A percentile compares a stretch with the other conserved stretches of the same genome.
phyloP scores from a whole-genome alignment of 805 yeast species.

The Peterozyma toletana region DNA sequence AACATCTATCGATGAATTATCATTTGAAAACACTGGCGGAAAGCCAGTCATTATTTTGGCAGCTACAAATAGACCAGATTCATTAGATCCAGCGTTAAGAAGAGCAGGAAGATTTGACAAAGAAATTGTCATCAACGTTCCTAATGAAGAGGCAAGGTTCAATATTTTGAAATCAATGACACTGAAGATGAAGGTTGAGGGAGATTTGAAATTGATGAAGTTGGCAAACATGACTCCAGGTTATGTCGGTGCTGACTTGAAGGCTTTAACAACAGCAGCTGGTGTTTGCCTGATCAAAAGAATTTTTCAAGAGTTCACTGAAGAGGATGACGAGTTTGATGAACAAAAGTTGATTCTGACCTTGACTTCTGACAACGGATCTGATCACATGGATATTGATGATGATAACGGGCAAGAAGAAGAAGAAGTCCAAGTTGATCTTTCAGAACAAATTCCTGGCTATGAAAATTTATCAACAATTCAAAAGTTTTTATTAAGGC shows the following conservation, averaged over 20 bases:
- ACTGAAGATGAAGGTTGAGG: constrained; percentile 54
- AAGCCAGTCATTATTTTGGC: constrained; percentile 92
- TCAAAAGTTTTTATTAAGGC: constrained; percentile 61
- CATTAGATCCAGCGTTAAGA: constrained; percentile 88
- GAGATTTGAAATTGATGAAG: constrained; percentile 59
- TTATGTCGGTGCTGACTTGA: constrained; percentile 94
- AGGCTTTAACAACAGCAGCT: constrained; percentile 90
- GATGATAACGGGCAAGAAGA: not conserved
- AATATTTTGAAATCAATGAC: constrained; percentile 76
- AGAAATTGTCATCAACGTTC: constrained; percentile 92
- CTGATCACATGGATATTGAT: constrained; percentile 16
- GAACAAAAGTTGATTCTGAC: constrained; percentile 8
- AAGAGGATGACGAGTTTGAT: constrained; percentile 27
- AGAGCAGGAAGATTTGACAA: constrained; percentile 96
- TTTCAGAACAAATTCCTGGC: not conserved
- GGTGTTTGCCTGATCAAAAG: constrained; percentile 92
- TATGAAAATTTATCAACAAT: constrained; percentile 42
- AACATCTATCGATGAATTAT: constrained; percentile 89
- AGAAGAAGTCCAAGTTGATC: not conserved
- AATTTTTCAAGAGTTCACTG: constrained; percentile 60
- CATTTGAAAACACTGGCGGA: constrained; percentile 83
- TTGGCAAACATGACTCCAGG: constrained; percentile 95
- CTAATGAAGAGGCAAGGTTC: constrained; percentile 75
- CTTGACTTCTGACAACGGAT: constrained; percentile 5
- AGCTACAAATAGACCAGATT: constrained; percentile 95